These are phyloP conservation scores for Papiliotrema laurentii DNA, from an alignment of 1,284 basidiomycete species.

Conservation along the genomic window DNA sequence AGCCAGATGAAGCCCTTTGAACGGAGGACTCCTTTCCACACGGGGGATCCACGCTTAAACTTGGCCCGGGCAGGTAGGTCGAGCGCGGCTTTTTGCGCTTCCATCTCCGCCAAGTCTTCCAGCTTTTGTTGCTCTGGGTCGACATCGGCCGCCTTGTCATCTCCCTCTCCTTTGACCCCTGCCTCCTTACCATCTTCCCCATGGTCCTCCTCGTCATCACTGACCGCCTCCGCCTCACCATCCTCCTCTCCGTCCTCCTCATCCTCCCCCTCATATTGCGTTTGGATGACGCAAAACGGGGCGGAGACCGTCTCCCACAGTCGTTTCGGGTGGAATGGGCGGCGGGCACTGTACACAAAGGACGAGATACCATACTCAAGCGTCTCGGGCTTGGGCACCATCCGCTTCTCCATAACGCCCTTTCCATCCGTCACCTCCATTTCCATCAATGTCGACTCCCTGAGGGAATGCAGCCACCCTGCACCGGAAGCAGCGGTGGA, in stretches of 20 bases:
- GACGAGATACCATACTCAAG: conserved; percentile 47
- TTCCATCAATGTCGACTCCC: conserved; percentile 36
- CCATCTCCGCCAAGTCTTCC: conserved; percentile 11
- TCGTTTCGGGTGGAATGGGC: conserved; percentile 51
- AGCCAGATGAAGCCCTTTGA: conserved; percentile 52
- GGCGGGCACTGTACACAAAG: conserved; percentile 43
- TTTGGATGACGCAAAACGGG: conserved; percentile 48
- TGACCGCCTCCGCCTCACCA: conserved; percentile 6
- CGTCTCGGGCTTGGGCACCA: conserved; percentile 49
- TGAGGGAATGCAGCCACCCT: conserved; percentile 50
- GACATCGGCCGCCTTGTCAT: conserved; percentile 16
- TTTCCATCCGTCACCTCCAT: conserved; percentile 23
- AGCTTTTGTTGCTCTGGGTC: conserved; percentile 21
- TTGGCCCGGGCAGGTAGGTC: conserved; percentile 47
- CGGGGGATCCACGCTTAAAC: conserved; percentile 42
- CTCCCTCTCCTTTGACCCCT: conserved; percentile 15
- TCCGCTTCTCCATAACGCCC: conserved; percentile 21
- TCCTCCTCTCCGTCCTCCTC: conserved; percentile 21
- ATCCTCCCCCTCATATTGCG: conserved; percentile 33
- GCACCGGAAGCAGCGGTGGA: conserved; percentile 49
- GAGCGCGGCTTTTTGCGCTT: conserved; percentile 45
- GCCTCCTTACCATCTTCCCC: conserved; percentile 13
- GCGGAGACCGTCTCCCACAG: conserved; percentile 49
- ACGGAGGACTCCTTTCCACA: conserved; percentile 48
- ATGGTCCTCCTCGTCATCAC: conserved; percentile 15